Percentiles rank a stretch among this genome's conserved stretches.
Conservation (phyloP, 345 rosid species). For the Bruguiera sexangula region DNA sequence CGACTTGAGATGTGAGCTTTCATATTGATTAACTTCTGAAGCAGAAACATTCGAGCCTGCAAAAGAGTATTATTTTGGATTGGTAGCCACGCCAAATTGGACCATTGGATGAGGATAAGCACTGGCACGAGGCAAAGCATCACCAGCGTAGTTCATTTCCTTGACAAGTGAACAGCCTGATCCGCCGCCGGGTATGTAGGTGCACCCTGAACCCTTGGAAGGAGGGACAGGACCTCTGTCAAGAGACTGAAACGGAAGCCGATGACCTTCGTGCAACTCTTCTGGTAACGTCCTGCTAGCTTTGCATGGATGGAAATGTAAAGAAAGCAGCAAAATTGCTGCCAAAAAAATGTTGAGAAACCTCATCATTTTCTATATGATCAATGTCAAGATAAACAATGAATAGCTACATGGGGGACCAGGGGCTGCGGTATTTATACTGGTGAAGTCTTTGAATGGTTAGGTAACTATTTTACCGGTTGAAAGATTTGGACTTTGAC, state of each 20-base stretch:
- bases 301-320: conserved; percentile 18
- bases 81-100: no score
- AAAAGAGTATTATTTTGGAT: no score
- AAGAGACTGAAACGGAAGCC: conserved; percentile 40
- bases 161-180: no score
- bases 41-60: no score
- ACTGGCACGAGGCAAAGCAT: no score
- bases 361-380: conserved; percentile 20
- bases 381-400: neutral
- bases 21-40: no score
- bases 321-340: conserved; percentile 21
- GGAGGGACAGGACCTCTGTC: conserved; percentile 11
- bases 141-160: no score
- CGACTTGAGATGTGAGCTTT: no score
- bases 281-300: conserved; percentile 29
- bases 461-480: conserved; percentile 1
- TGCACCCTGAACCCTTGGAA: no score
- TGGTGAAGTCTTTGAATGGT: neutral
- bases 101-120: no score
- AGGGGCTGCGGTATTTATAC: conserved; percentile 11
- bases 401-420: neutral
- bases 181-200: no score
- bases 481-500: conserved; percentile 39
- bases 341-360: conserved; percentile 17
- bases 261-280: neutral